A percentile compares a stretch with the other conserved stretches of the same genome.
Evolutionary conservation across 306 rosid genomes (phyloP).

Genomic region (Ormosia semicastrata): DNA sequence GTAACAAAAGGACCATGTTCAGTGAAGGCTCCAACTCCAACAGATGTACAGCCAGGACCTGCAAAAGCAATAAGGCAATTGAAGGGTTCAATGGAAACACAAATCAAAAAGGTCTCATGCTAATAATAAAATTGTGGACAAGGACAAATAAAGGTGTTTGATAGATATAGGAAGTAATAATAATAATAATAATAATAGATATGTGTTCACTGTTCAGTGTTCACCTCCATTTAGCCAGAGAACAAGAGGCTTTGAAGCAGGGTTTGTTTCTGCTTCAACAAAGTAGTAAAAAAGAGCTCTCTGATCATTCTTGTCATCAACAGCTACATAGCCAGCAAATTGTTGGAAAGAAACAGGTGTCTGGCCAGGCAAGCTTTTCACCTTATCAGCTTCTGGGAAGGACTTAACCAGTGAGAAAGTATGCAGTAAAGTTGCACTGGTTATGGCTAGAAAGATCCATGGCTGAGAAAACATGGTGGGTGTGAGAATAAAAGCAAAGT

Average conservation of each 20-base stretch:
- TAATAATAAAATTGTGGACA: no score
- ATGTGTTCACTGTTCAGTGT: no score
- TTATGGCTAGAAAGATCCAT: neutral
- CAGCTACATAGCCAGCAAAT: conserved; percentile 36
- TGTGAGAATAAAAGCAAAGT: neutral
- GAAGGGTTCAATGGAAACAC: neutral
- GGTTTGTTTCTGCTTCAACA: conserved; percentile 33
- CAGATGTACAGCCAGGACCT: conserved; percentile 43
- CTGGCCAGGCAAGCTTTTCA: conserved; percentile 33
- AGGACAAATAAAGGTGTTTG: no score
- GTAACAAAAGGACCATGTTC: conserved; percentile 42
- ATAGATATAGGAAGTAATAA: no score
- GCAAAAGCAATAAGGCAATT: neutral
- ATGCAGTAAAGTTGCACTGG: neutral
- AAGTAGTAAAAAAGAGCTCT: conserved; percentile 47
- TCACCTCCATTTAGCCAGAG: no score
- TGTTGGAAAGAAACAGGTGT: conserved; percentile 38
- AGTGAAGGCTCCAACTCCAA: conserved; percentile 38
- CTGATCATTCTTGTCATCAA: conserved; percentile 29
- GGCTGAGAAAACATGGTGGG: neutral
- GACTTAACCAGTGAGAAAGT: neutral
- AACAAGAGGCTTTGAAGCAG: conserved; percentile 44
- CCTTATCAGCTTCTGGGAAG: conserved; percentile 25
- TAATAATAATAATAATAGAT: no score
- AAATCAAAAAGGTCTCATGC: no score